These are phyloP conservation scores for Ceratobasidium sp. DNA, from an alignment of 1,284 basidiomycete genomes.

Conservation along the genomic window DNA sequence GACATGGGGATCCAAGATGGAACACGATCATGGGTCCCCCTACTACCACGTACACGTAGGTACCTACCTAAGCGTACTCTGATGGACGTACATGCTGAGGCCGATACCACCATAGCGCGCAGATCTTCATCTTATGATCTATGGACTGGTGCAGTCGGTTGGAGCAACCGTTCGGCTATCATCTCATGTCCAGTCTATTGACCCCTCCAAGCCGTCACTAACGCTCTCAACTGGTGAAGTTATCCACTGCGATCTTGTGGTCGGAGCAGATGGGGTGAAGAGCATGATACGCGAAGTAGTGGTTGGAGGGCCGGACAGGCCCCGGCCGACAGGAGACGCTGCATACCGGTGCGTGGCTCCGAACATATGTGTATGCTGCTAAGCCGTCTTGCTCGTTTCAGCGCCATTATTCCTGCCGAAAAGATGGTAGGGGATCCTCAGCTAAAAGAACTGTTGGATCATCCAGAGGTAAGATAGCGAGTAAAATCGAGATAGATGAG, in stretches of 20 bases:
- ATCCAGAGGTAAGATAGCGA: constrained; percentile 27
- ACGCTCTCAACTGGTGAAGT: constrained; percentile 61
- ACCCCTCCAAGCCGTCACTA: constrained; percentile 60
- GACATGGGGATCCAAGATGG: constrained; percentile 62
- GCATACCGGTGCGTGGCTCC: constrained; percentile 55
- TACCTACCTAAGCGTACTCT: not conserved
- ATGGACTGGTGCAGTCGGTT: constrained; percentile 63
- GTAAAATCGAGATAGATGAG: constrained; percentile 2
- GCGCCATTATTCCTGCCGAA: constrained; percentile 47
- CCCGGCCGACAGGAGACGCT: constrained; percentile 68
- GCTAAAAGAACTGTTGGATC: constrained; percentile 45
- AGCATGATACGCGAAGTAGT: constrained; percentile 68
- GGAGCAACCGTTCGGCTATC: constrained; percentile 64
- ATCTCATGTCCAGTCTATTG: constrained; percentile 63
- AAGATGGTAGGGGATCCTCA: constrained; percentile 47
- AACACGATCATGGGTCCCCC: constrained; percentile 63
- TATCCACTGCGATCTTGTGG: constrained; percentile 64
- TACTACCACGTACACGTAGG: constrained; percentile 67
- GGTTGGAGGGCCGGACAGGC: constrained; percentile 59
- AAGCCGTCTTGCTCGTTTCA: not conserved
- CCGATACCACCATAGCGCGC: constrained; percentile 60
- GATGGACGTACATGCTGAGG: not conserved
- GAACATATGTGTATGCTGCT: not conserved
- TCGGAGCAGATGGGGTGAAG: constrained; percentile 70
- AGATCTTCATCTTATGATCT: constrained; percentile 68